Evolutionary conservation across 2,329 filamentous ascomycete genomes (phyloP).

Genomic region (Penicillium sp.): DNA sequence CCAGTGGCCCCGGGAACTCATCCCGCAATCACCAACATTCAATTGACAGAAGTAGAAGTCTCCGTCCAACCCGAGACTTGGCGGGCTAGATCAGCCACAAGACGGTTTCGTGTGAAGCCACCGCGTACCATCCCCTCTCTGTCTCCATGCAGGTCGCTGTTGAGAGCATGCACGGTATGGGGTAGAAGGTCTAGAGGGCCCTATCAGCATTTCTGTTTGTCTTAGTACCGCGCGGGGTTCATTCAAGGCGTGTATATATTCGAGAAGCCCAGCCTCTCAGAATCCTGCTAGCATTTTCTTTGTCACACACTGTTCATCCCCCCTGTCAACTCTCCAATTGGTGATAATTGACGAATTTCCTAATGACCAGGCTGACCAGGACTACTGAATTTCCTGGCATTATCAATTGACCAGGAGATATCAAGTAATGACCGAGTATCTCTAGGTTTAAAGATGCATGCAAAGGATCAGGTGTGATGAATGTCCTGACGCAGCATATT

Average conservation of each 20-base stretch:
- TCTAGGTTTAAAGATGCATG: not conserved
- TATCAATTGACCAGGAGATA: not conserved
- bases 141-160: not conserved
- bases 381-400: not conserved
- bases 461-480: conserved; percentile 2
- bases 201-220: not conserved
- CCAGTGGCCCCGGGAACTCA: conserved; percentile 12
- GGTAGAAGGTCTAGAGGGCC: not conserved
- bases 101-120: conserved; percentile 19
- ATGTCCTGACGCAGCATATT: not conserved
- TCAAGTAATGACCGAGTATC: not conserved
- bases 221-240: conserved; percentile 1
- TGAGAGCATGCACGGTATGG: not conserved
- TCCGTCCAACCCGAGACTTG: conserved; percentile 25
- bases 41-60: conserved; percentile 6
- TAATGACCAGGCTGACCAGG: not conserved
- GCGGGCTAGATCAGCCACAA: conserved; percentile 24
- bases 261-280: conserved; percentile 3
- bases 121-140: conserved; percentile 12
- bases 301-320: not conserved
- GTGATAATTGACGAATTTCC: not conserved
- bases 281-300: conserved; percentile 2
- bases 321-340: conserved; percentile 1
- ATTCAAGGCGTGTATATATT: conserved; percentile 4
- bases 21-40: conserved; percentile 16